These are phyloP conservation scores for Stephanodiscus triporus DNA, from an alignment of 108 stramenopile genomes.

Conservation along the genomic window DNA sequence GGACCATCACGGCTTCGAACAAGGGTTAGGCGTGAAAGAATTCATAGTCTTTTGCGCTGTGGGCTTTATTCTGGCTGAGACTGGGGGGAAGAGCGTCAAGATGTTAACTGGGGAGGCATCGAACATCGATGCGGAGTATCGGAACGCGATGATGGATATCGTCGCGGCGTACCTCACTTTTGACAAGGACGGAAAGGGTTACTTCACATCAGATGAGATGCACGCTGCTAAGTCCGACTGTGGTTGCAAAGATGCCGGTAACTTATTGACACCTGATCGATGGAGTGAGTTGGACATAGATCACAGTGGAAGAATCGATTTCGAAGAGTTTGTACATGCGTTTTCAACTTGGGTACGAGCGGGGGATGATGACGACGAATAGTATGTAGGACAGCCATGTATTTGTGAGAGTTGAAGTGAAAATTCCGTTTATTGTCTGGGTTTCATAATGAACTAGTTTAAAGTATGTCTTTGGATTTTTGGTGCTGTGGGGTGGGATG, in stretches of 20 bases:
- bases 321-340: constrained; percentile 53
- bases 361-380: constrained; percentile 45
- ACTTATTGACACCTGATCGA: constrained; percentile 45
- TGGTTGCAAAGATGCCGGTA: constrained; percentile 47
- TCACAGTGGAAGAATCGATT: constrained; percentile 46
- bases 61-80: constrained; percentile 52
- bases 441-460: no score
- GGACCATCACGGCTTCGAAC: constrained; percentile 36
- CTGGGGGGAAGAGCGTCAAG: constrained; percentile 48
- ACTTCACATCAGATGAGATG: constrained; percentile 56
- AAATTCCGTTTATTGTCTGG: no score
- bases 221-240: constrained; percentile 33
- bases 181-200: constrained; percentile 51
- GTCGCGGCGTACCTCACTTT: constrained; percentile 53
- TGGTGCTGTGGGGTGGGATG: no score
- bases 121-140: constrained; percentile 47
- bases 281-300: constrained; percentile 52
- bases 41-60: constrained; percentile 57
- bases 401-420: no score
- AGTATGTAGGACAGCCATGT: neutral
- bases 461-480: no score
- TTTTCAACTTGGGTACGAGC: constrained; percentile 52
- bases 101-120: constrained; percentile 43
- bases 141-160: constrained; percentile 57
- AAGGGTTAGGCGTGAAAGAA: constrained; percentile 49